Percentiles rank a stretch among this genome's conserved stretches.
Evolutionary conservation across 1,284 basidiomycete species (phyloP).

Genomic region (Ustilago loliicola): DNA sequence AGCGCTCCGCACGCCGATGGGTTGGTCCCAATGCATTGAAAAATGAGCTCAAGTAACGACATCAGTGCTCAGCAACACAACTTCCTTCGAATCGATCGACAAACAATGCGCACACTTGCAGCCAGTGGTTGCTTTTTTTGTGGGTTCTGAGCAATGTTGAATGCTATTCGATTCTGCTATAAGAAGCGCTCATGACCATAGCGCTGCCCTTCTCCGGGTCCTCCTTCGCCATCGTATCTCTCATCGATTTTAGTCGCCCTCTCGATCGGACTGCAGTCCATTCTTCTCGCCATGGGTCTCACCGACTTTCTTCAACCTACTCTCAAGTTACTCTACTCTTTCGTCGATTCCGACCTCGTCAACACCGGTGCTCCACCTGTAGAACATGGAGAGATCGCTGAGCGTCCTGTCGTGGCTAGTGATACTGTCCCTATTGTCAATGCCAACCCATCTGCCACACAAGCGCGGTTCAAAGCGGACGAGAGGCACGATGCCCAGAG

Average conservation of each 20-base stretch:
- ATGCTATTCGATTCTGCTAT: too few species aligned
- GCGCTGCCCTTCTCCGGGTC: too few species aligned
- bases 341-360: not conserved
- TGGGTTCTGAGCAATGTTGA: too few species aligned
- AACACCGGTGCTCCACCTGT: too few species aligned
- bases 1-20: not conserved
- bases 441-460: too few species aligned
- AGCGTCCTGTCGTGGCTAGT: not conserved
- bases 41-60: too few species aligned
- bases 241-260: too few species aligned
- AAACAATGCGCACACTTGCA: not conserved
- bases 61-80: not conserved
- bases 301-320: not conserved
- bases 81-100: not conserved
- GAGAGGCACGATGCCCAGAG: not conserved
- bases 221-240: too few species aligned
- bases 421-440: too few species aligned
- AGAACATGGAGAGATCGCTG: not conserved
- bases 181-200: too few species aligned
- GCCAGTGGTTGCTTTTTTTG: too few species aligned
- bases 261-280: not conserved
- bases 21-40: not conserved
- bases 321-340: not conserved
- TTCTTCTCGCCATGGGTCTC: not conserved
- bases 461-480: too few species aligned